These are phyloP conservation scores for Russula sp. DNA, from an alignment of 768 basidiomycete species.

Conservation along the genomic window DNA sequence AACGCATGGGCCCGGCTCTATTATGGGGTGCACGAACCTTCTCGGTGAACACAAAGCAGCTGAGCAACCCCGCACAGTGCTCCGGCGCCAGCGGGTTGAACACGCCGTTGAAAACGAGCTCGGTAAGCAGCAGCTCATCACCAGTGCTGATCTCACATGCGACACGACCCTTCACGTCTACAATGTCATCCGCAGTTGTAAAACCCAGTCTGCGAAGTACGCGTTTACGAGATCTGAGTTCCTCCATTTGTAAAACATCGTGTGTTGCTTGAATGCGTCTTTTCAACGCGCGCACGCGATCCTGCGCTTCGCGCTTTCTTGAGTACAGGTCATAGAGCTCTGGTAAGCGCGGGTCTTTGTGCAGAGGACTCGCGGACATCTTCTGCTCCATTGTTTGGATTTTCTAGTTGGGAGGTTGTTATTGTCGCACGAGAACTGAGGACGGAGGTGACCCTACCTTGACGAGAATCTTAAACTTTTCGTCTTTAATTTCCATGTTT, in stretches of 20 bases:
- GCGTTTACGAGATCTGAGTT: constrained; percentile 92
- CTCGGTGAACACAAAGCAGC: constrained; percentile 96
- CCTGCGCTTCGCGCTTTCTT: constrained; percentile 64
- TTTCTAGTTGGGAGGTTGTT: constrained; percentile 50
- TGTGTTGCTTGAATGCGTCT: constrained; percentile 85
- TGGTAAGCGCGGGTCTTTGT: constrained; percentile 71
- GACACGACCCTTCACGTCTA: constrained; percentile 96
- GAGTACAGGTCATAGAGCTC: constrained; percentile 76
- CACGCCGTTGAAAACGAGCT: constrained; percentile 94
- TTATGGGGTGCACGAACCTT: constrained; percentile 50
- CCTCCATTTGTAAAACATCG: constrained; percentile 91
- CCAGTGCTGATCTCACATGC: constrained; percentile 98
- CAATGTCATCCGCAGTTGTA: constrained; percentile 83
- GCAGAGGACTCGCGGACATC: constrained; percentile 72
- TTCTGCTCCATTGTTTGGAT: constrained; percentile 85
- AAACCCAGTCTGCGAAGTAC: constrained; percentile 90
- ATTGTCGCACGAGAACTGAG: neutral
- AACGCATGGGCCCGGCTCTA: neutral
- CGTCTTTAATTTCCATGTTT: constrained; percentile 95
- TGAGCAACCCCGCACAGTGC: constrained; percentile 88
- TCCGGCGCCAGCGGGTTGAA: constrained; percentile 90
- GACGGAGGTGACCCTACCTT: constrained; percentile 44
- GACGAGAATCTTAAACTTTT: constrained; percentile 82
- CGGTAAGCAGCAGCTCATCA: constrained; percentile 92
- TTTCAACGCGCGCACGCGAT: constrained; percentile 69